Base-by-base conservation (phyloP, 768 basidiomycete genomes). In the Rhizopogon salebrosus region DNA sequence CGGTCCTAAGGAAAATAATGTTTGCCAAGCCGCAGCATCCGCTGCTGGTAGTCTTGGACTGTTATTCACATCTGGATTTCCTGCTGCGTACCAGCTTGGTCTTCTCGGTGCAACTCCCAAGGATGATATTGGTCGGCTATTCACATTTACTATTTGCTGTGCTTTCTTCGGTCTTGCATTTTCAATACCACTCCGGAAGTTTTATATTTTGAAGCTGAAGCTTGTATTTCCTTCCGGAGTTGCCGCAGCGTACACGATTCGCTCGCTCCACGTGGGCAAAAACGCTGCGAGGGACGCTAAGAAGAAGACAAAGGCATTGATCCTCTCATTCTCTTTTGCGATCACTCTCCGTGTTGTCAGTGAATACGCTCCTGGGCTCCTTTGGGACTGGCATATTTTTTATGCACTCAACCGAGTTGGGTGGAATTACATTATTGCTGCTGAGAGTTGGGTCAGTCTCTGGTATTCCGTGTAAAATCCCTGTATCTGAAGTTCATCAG, bases 151-250 rank as follows among this genome's bases (percentile, higher is more conserved):
- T 8, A 64, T 74, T 11, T 77, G 74, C 55, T 73, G 77, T 43
- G 78, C 77, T 36, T 80, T 83, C 71, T 84, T 81, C 56, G 82
- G 80, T 41, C 76, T 84, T 8, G 82, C 84, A 66, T 86, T 87
- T 78, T 72, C 81, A 51, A 80, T 85, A 52, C 83, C 83, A 1
- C 67, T 83, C 34, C 75, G 80, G 51, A 78, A 77, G 57, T 80
- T 80, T 64, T 85, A 80, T 66, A 82, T 85, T 57, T 69, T 85
- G 48, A 74, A 79, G 59, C 80, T 82, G 63, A 83, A 82, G 63
- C 65, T 83, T 14, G 79, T 79, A 14, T 84, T 85, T 71, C 83
- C 82, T 0, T 83, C 83, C 1, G 80, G 80, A 26, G 79, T 85
- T 53, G 85, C 84, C 14, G 82, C 83, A 34, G 84, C 83, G 9